phyloP scores from a whole-genome alignment of 768 basidiomycete genomes.

The Boletus huronensis region DNA sequence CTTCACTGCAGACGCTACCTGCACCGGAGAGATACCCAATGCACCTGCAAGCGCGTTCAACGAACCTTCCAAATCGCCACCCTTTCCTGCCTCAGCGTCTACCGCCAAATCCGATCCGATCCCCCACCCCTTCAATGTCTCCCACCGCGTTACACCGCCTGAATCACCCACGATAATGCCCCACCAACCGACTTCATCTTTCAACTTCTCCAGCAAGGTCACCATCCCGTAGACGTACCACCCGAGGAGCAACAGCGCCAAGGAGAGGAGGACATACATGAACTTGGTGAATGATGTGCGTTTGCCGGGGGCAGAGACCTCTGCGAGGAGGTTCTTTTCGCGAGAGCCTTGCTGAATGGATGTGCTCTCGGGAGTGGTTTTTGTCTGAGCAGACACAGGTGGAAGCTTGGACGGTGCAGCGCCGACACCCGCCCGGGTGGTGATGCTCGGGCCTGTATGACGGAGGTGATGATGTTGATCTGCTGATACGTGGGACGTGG shows the following conservation, averaged over 20 bases:
- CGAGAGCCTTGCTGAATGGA: neutral
- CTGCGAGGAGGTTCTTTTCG: neutral
- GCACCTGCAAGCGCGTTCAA: constrained; percentile 59
- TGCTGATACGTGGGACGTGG: constrained; percentile 3
- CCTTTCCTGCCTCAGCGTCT: neutral
- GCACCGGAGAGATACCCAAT: constrained; percentile 57
- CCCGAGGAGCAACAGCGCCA: constrained; percentile 40
- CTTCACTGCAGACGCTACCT: constrained; percentile 61
- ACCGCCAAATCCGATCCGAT: constrained; percentile 5
- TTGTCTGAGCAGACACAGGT: neutral
- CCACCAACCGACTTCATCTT: constrained; percentile 62
- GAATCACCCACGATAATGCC: constrained; percentile 5
- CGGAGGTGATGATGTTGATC: constrained; percentile 18
- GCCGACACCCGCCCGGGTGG: neutral
- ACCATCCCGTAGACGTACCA: constrained; percentile 52
- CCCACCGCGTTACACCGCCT: neutral
- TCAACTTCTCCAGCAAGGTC: constrained; percentile 42
- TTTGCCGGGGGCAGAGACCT: constrained; percentile 2
- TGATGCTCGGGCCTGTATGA: constrained; percentile 18
- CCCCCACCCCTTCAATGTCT: neutral
- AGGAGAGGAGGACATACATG: constrained; percentile 45
- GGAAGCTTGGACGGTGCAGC: constrained; percentile 2
- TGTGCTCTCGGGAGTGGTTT: neutral
- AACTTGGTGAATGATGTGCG: constrained; percentile 32
- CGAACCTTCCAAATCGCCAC: constrained; percentile 45